These are phyloP conservation scores for Fusarium sp. DNA, from an alignment of 2,329 filamentous ascomycete genomes.

Conservation along the genomic window DNA sequence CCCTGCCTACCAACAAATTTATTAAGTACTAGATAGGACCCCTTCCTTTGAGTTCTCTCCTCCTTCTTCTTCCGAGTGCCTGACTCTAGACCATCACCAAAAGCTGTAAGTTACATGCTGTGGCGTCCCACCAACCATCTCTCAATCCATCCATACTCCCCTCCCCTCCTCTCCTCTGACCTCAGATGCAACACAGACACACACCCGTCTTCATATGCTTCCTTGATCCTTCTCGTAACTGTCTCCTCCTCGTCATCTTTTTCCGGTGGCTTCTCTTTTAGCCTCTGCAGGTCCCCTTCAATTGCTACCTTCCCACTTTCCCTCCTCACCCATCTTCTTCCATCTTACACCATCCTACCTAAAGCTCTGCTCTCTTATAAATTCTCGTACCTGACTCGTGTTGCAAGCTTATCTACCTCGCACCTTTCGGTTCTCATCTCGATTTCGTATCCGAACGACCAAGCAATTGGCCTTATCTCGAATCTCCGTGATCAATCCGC, in stretches of 20 bases:
- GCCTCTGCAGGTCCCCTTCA: slow-evolving; percentile 40
- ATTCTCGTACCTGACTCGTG: slow-evolving; percentile 15
- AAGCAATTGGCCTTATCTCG: slow-evolving; percentile 23
- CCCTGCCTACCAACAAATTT: slow-evolving; percentile 16
- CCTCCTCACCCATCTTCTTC: slow-evolving; percentile 13
- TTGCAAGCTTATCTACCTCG: slow-evolving; percentile 16
- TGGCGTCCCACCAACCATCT: slow-evolving; percentile 42
- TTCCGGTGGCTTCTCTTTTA: slow-evolving; percentile 31
- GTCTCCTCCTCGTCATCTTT: slow-evolving; percentile 23
- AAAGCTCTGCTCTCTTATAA: slow-evolving; percentile 1
- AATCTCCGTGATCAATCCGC: slow-evolving; percentile 8
- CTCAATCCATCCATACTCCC: neutral
- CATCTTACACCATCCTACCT: slow-evolving; percentile 15
- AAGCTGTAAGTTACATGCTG: slow-evolving; percentile 14
- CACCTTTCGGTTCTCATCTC: slow-evolving; percentile 25
- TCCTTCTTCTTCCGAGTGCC: slow-evolving; percentile 9
- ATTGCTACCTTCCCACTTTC: slow-evolving; percentile 34
- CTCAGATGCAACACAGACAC: slow-evolving; percentile 13
- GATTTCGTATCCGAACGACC: slow-evolving; percentile 6
- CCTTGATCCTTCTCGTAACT: neutral
- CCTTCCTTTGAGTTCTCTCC: neutral
- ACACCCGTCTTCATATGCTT: slow-evolving; percentile 9
- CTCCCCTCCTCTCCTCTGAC: slow-evolving; percentile 13
- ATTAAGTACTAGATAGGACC: slow-evolving; percentile 20
- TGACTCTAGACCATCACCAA: slow-evolving; percentile 1